Evolutionary conservation across 2,329 filamentous ascomycete genomes (phyloP).

Genomic region (Cytospora schulzeri): DNA sequence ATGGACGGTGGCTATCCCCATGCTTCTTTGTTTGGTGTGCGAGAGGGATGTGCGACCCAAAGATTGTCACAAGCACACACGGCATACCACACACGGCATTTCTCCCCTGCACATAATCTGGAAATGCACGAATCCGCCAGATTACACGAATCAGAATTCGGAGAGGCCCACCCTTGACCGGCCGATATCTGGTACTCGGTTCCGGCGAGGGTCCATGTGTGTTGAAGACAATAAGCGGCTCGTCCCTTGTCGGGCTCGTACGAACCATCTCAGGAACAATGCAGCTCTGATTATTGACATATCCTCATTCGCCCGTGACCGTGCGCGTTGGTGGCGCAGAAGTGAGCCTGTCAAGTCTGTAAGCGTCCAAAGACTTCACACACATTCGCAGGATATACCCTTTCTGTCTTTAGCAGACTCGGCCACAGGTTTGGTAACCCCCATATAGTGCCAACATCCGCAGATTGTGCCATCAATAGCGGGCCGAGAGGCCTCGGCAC

Average conservation of each 20-base stretch:
- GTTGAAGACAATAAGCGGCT: not conserved
- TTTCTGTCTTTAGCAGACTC: not conserved
- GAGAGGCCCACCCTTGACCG: slow-evolving; percentile 9
- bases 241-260: slow-evolving; percentile 8
- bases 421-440: not conserved
- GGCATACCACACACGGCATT: slow-evolving; percentile 22
- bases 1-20: not conserved
- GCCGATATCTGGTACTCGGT: slow-evolving; percentile 20
- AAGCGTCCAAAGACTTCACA: not conserved
- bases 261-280: not conserved
- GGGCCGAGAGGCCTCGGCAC: slow-evolving; percentile 26
- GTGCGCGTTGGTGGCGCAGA: not conserved
- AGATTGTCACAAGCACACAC: slow-evolving; percentile 17
- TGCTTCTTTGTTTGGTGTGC: not conserved
- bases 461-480: slow-evolving; percentile 19
- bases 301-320: not conserved
- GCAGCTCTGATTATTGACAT: not conserved
- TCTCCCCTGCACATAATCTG: slow-evolving; percentile 20
- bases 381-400: not conserved
- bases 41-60: slow-evolving; percentile 9
- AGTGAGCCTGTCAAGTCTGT: not conserved
- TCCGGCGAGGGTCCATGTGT: slow-evolving; percentile 14
- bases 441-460: not conserved
- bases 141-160: slow-evolving; percentile 1
- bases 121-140: slow-evolving; percentile 9